Base-by-base conservation (phyloP, 2,329 filamentous ascomycete genomes). In the Teratosphaeria nubilosa region DNA sequence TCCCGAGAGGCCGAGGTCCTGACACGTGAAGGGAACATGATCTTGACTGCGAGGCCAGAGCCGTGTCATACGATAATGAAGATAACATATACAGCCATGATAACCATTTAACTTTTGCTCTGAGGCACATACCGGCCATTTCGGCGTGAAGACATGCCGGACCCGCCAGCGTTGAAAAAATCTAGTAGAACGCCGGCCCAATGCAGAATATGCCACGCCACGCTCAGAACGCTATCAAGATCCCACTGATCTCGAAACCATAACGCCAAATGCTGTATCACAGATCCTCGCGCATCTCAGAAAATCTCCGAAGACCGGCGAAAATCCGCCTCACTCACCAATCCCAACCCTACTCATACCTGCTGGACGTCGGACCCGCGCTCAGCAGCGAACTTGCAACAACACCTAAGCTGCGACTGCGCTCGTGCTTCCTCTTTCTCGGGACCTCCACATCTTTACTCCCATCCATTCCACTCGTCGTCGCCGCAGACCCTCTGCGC, bases 341-440 rank as follows among this genome's bases (percentile, higher is more conserved):
- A 11, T 9, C 10, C 32, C 14, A n/a, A 24, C 5, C 1, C 51
- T 59, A 56, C 24, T 55, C 57, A 10, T 37, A 53, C 52, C 57
- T 56, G 30, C 34, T 51, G 11, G 25, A 10, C 22, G 57, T 59
- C 57, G 57, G 57, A 22, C 57, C 57, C 22, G 54, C 54, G n/a
- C 24, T 51, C 22, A 59, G 20, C 14, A 45, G 27, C 5, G 67
- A 60, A 14, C 60, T 59, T 2, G 70, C 56, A n/a, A 70, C 59
- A n/a, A 60, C 58, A 48, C 63, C 62, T 50, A 71, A 32, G 50
- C 65, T 69, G 22, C 62, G 59, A 6, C 61, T 58, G 10, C 63
- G 57, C 41, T 59, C 62, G 11, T 64, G 64, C 45, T 11, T 1
- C 63, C 68, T 14, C 67, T 24, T 53, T 27, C 62, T 51, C 54